These are phyloP conservation scores for Macrophomina tecta DNA, from an alignment of 2,329 filamentous ascomycete species.

Conservation along the genomic window DNA sequence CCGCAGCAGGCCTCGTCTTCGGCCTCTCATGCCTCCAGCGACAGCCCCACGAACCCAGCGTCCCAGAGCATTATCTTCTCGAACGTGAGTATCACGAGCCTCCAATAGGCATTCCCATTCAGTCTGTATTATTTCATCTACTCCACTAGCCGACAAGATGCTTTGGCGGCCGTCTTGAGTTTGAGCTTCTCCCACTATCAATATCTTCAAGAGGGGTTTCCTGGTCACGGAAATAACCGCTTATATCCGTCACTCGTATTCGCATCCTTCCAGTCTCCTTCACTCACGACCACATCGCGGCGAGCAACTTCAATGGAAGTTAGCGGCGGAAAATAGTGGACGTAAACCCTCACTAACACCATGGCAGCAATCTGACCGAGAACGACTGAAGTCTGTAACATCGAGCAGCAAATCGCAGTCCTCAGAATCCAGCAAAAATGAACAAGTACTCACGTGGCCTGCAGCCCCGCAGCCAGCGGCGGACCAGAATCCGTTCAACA, in stretches of 20 bases:
- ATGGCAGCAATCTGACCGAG: conserved; percentile 12
- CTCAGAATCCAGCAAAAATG: conserved; percentile 25
- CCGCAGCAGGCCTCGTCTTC: conserved; percentile 23
- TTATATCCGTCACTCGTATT: conserved; percentile 8
- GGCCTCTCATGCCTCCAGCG: conserved; percentile 21
- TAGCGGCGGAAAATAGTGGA: too few species aligned
- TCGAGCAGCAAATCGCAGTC: conserved; percentile 23
- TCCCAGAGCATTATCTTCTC: conserved; percentile 22
- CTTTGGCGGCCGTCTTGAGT: neutral
- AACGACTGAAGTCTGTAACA: conserved; percentile 19
- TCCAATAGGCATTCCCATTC: neutral
- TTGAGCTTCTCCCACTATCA: conserved; percentile 3
- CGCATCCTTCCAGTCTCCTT: neutral
- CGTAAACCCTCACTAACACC: neutral
- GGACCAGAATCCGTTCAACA: conserved; percentile 28
- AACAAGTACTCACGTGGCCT: conserved; percentile 4
- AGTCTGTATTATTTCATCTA: neutral
- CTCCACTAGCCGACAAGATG: neutral
- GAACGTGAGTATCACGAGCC: conserved; percentile 17
- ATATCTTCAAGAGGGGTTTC: conserved; percentile 10
- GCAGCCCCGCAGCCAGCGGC: neutral
- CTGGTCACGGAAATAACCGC: conserved; percentile 10
- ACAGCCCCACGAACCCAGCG: conserved; percentile 20
- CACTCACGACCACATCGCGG: neutral
- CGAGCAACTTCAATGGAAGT: neutral